Evolutionary conservation across 441 rosid genomes (phyloP), one percentile per base, ranked within the genome.

Genomic region (Sinapis alba): DNA sequence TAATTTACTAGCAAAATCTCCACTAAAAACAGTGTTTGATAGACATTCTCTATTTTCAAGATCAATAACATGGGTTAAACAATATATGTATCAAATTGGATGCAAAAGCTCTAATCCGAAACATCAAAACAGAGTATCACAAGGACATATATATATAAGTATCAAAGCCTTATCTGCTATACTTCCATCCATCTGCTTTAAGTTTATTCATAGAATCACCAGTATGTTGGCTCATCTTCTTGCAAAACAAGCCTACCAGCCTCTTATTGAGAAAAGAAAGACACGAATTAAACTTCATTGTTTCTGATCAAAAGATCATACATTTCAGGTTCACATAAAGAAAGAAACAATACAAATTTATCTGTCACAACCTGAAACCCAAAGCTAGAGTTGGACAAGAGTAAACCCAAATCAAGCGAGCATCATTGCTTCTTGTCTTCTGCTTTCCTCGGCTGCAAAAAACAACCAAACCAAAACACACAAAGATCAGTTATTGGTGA

Each of bases 401-500:
- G 57, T 3, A 60, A 10, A 47, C 75, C 16, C 6, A 56, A 11
- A 47, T 32, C 58, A 19, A 0, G 34, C 18, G 6, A 12, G 8
- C 57, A 64, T 3, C 6, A 26, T 57, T 32, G 53, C 72, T 87
- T 82, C 86, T 87, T 86, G 76, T 89, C 94, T 69, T 86, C 89
- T 63, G 94, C 96, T 73, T 90, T 86, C 73, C 89, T 85, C 51
- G 93, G 94, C 92, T 89, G 80, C 43, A 74, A 43, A 61, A 64
- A 23, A 65, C 45, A 21, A 43, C 3, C 10, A 13, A 68, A 65
- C 54, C 21, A 15, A 54, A 10, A 27, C 63, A 60, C 7, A 38
- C 5, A 34, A 32, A 62, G 1, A 18, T 59, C 50, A 69, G 69
- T 36, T 47, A 0, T 34, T 8, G 10, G 11, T 34, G 10, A 73